Percentiles rank a stretch among this genome's conserved stretches.
Evolutionary conservation across 108 stramenopile species (phyloP).

Genomic region (Nitzschia putrida): DNA sequence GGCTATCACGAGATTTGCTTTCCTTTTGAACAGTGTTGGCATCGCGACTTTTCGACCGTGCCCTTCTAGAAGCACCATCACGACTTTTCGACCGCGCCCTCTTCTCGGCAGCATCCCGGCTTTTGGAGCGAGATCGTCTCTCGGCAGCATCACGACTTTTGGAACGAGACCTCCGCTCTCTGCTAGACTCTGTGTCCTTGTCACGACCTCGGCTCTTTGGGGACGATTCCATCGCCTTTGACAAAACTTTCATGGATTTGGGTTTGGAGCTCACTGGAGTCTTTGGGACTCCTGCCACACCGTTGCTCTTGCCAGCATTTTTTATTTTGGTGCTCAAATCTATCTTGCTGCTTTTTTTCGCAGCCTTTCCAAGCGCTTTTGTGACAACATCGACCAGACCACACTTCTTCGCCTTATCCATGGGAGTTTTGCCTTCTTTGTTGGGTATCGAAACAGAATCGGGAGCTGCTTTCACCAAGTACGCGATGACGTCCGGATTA

Average conservation of each 20-base stretch:
- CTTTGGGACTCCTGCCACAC: background rate
- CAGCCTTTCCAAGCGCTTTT: slow-evolving; percentile 8
- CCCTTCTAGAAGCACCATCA: background rate
- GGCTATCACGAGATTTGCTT: background rate
- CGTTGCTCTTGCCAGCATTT: background rate
- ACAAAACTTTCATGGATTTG: background rate
- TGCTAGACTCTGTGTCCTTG: background rate
- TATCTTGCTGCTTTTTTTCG: background rate
- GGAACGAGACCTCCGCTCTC: background rate
- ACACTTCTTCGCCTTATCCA: slow-evolving; percentile 55
- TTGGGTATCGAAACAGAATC: slow-evolving; percentile 45
- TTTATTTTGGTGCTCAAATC: background rate
- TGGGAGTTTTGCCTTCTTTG: slow-evolving; percentile 49
- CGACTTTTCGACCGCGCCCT: slow-evolving; percentile 7
- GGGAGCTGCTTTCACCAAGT: slow-evolving; percentile 50
- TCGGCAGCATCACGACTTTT: background rate
- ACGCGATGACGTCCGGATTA: slow-evolving; percentile 41
- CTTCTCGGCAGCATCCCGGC: too few species aligned
- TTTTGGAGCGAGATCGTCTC: too few species aligned
- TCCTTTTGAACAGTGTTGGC: background rate
- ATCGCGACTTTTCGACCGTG: slow-evolving; percentile 4
- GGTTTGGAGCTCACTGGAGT: background rate
- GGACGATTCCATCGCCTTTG: background rate
- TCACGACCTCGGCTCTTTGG: background rate
- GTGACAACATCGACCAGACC: slow-evolving; percentile 22